Evolutionary conservation across 2,329 filamentous ascomycete species (phyloP), one percentile per base, ranked within the genome.

Genomic region (Raffaelea albimanens): DNA sequence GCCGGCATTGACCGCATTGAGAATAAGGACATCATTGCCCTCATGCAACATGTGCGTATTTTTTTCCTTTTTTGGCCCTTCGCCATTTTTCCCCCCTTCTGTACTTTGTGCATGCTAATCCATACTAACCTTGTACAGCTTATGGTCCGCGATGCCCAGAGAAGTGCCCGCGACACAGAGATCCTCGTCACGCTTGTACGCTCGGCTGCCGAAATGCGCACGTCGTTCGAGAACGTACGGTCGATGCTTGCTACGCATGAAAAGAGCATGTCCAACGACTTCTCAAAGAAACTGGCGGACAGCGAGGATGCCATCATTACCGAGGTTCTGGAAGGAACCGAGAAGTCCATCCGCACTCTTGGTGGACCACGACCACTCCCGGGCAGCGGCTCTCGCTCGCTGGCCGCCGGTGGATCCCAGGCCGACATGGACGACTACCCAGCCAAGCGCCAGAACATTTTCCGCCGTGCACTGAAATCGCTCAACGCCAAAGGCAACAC

Each of bases 131-230:
- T 21, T 5, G 5, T 23, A 5, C 39, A 83, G 78, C 82, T 98
- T 53, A 97, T 94, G 62, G 93, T 97, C 53, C 85, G 93, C 33
- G 93, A 98, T 67, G 93, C 91, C 38, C 91, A 97, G 67, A 83
- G 93, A 50, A 97, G 93, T 65, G 93, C 93, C 41, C 80, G 93
- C 40, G 93, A 98, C 59, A 97, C 93, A 0, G 93, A 98, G 65
- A 96, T 98, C 47, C 72, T 98, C 18, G 87, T 96, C 42, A 91
- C 93, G 1, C 78, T 98, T 29, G 93, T 98, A 52, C 84, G 91
- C 50, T 90, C 89, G 47, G 91, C 93, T 4, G 84, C 93, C 13
- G 93, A 98, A 66, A 97, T 97, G 90, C 87, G 91, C 54, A 94
- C 87, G 56, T 94, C 88, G 1, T 95, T 97, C 61, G 87, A 95